Evolutionary conservation across 148 eudicot species (phyloP), one percentile per base, ranked within the genome.

Genomic region (Rhododendron williamsianum): DNA sequence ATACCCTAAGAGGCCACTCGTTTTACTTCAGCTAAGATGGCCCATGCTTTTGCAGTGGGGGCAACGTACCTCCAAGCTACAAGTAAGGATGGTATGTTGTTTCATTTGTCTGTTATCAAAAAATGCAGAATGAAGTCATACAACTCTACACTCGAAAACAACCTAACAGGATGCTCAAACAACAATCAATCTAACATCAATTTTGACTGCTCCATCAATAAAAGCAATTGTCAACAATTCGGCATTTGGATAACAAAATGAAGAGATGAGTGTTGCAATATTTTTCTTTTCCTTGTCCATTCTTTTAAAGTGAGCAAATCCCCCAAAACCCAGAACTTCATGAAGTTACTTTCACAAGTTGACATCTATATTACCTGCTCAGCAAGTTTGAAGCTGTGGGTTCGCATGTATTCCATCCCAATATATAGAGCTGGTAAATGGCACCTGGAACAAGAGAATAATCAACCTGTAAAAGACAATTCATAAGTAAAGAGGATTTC

Each of bases 361-460:
- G 52, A 15, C 15, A 69, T 48, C 83, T 35, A 74, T 18, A 87
- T 84, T 54, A 95, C 95, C 96, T 94, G 97, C 89, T 96, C 95
- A 84, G 98, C 97, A 87, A 93, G 95, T 90, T 94, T 93, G 63
- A 92, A 93, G 89, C 92, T 93, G 90, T 94, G 95, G 46, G 94
- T 94, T 85, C 95, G 94, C 99, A 94, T 93, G 89, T 94, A 92
- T 87, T 95, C 99, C 99, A 95, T 97, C 82, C 99, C 99, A 84
- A 97, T 97, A 89, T 94, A 97, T 85, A 97, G 90, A 88, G 96
- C 89, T 78, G 98, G 98, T 85, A 97, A 90, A 86, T 97, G 99
- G 86, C 98, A 97, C 95, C 99, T 97, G 93, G 76, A 92, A 90
- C 67, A 91, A 86, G 80, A 89, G 85, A 87, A 88, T 48, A 86